Evolutionary conservation across 768 basidiomycete genomes (phyloP).

Genomic region (Mycena rosella): DNA sequence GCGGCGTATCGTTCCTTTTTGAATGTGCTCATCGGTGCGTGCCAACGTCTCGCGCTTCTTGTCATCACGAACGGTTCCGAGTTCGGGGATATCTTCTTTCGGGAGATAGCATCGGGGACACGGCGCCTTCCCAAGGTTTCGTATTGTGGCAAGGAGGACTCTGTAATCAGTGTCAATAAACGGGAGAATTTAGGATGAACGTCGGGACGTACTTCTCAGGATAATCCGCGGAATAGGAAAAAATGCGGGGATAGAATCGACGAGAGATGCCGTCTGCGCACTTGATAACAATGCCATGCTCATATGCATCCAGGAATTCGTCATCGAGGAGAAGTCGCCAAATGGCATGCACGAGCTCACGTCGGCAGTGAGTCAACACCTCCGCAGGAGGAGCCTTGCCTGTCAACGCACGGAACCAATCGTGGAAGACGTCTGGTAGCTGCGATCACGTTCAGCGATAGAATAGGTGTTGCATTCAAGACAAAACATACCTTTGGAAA

Average conservation of each 20-base stretch:
- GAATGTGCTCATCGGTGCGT: no score
- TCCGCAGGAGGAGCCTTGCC: background rate
- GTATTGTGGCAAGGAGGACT: conserved; percentile 33
- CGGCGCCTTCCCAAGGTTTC: conserved; percentile 25
- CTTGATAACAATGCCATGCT: background rate
- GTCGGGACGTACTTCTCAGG: background rate
- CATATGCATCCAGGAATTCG: background rate
- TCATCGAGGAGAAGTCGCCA: background rate
- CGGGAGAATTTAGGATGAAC: background rate
- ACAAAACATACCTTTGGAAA: background rate
- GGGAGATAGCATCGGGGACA: conserved; percentile 33
- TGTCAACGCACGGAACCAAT: background rate
- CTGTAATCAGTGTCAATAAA: conserved; percentile 1
- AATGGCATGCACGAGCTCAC: background rate
- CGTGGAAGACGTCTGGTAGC: background rate
- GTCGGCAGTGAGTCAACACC: background rate
- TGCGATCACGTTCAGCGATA: background rate
- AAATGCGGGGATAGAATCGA: background rate
- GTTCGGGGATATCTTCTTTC: conserved; percentile 1
- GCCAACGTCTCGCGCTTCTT: background rate
- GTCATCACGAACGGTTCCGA: conserved; percentile 10
- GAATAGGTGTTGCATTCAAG: no score
- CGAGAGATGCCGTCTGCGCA: background rate
- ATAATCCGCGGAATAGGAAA: conserved; percentile 8
- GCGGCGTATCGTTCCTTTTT: no score